Base-by-base conservation (phyloP, 1,284 basidiomycete genomes). In the Leccinum subfulvum region DNA sequence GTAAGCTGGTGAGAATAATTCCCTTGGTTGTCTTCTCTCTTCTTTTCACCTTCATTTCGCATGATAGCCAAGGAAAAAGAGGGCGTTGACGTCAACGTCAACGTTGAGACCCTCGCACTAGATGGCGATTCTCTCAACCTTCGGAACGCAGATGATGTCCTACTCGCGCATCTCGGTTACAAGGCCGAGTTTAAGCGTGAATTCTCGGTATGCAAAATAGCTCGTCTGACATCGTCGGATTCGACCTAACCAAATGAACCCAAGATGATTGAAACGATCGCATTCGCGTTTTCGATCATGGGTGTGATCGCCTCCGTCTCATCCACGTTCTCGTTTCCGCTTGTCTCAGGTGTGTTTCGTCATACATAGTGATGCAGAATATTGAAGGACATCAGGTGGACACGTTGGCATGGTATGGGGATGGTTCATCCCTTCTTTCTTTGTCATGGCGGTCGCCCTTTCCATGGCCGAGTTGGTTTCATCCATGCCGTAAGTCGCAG, bases 341-440 rank as follows among this genome's bases (percentile, higher is more conserved):
- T 90, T 13, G 75, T 81, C 7, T 85, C 84, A 64, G 87, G 87
- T 85, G 57, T 16, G 73, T 73, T 8, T 54, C 52, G 28, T 54
- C 7, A 30, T 47, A n/a, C 49, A 3, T 26, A 26, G 7, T 14
- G 33, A 47, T 56, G 14, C 13, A 18, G 35, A 52, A 61, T 58
- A 21, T 51, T 49, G 59, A 60, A 28, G 47, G 16, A 33, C 10
- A 2, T 1, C 65, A 83, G 88, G 88, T 60, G 89, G 89, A 5
- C 89, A 91, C 72, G 85, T 89, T 28, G 89, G 89, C 21, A 86
- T 91, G 81, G 82, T 90, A 8, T 91, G 87, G 77, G 90, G 90
- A 23, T 92, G 89, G 90, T 74, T 90, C 21, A 87, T 91, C 63
- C 90, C 89, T 3, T 83, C 79, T 65, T 77, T 88, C 58, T 90